Evolutionary conservation across 345 rosid species (phyloP), one percentile per base, ranked within the genome.

Genomic region (Citrus unshiu): DNA sequence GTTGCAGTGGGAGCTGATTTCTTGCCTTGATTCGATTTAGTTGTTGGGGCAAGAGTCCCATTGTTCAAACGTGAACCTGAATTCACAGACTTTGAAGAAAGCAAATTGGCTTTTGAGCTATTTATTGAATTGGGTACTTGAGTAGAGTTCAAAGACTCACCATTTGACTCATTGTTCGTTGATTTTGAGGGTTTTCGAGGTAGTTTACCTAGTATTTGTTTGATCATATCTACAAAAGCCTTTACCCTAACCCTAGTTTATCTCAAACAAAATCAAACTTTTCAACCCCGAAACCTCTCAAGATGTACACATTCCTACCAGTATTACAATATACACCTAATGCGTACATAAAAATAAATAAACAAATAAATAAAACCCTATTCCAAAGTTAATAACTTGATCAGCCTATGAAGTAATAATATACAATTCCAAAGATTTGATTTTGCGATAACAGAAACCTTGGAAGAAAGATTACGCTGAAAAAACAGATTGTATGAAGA

Each of bases 171-270:
- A 82, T 79, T 81, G 22, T 79, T 77, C 19, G 86, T 88, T 14
- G 97, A 86, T 77, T 91, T 93, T 27, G 95, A 88, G 43, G 92
- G 91, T 77, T 93, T 93, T 40, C 89, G 78, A 54, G 95, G 97
- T 69, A 93, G 78, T 84, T 91, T 90, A 54, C 95, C 92, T 70
- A 91, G 80, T 86, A 93, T 93, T 85, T 93, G 95, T 81, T 88
- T 93, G 85, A 93, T 88, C 97, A 93, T 93, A 76, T 84, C 87
- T 81, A 80, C 81, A 68, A 58, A 82, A 74, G 37, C 56, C 71
- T 69, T 67, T 75, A 68, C 21, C 75, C 82, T 14, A 60, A 54
- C 27, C 70, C 84, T 21, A 65, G 65, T 16, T 61, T 32, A 16
- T 24, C 74, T 58, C 22, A 79, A 78, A 74, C 62, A 69, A 79